Base-by-base conservation (phyloP, 192 early-diverging fungal genomes). In the Coemansia sp. region DNA sequence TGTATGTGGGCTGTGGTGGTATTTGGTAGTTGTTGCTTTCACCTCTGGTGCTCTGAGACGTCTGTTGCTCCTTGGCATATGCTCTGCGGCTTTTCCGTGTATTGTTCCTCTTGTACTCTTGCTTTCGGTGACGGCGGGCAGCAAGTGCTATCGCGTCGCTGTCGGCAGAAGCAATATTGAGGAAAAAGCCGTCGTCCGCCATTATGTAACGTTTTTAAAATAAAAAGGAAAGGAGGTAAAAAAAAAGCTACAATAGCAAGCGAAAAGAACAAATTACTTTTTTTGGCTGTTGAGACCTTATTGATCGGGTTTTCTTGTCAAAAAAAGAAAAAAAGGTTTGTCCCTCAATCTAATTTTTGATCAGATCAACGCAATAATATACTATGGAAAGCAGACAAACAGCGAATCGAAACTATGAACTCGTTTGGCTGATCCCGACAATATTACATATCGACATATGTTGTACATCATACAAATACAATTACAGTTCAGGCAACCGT, bases 181-280 rank as follows among this genome's bases (percentile, higher is more conserved):
- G 64, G 57, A 90, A 67, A 25, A 91, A 62, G 7, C 87, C 90
- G 70, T 91, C 91, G 75, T 90, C 89, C 65, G 55, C 55, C 55
- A 57, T 57, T 51, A 51, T 51, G 48, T 26, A 42, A 39, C 8
- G 13, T 60, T 40, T 39, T 59, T 37, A 59, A 30, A 8, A 20
- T 39, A n/a, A 18, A 42, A 60, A 43, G 21, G 33, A 25, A 40
- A 40, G 25, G n/a, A n/a, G n/a, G n/a, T n/a, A 43, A 26, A 33
- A 42, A 20, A 45, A 23, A 61, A 62, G 20, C 8, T 48, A n/a
- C 29, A 25, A 9, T n/a, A 2, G 43, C 2, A 26, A 43, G 13
- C 40, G 40, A 43, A 43, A 43, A 43, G 40, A 43, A n/a, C n/a
- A n/a, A n/a, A n/a, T n/a, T n/a, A n/a, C n/a, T n/a, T n/a, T n/a